phyloP scores from a whole-genome alignment of 345 rosid genomes.

The Nasturtium officinale region DNA sequence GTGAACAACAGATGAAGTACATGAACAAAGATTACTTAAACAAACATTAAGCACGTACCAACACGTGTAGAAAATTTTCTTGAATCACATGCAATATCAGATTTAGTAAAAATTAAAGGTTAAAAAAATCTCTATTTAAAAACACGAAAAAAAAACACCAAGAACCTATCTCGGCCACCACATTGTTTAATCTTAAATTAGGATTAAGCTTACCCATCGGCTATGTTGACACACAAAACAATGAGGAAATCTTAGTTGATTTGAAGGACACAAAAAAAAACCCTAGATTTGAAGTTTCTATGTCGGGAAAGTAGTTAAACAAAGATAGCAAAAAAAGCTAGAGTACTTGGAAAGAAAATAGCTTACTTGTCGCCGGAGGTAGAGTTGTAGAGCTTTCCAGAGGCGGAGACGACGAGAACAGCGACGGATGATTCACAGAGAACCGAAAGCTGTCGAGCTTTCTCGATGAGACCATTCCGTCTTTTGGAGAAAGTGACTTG shows the following conservation, averaged over 20 bases:
- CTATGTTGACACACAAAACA: not conserved
- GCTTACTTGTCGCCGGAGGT: conserved; percentile 51
- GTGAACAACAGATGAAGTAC: conserved; percentile 23
- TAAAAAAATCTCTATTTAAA: conserved; percentile 12
- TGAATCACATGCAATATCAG: conserved; percentile 26
- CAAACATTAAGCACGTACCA: conserved; percentile 23
- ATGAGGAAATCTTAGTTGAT: conserved; percentile 18
- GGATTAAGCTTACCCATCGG: conserved; percentile 10
- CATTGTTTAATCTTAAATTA: conserved; percentile 17
- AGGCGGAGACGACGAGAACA: conserved; percentile 57
- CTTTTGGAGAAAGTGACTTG: conserved; percentile 74
- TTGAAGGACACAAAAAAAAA: conserved; percentile 17
- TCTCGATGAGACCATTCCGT: conserved; percentile 66
- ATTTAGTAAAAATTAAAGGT: not conserved
- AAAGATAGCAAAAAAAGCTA: conserved; percentile 4
- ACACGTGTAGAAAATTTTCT: conserved; percentile 28
- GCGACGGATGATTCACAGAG: conserved; percentile 71
- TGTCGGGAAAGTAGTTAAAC: conserved; percentile 8
- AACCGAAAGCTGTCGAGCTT: conserved; percentile 67
- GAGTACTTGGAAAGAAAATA: conserved; percentile 8
- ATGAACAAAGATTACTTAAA: not conserved
- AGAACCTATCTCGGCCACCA: conserved; percentile 24
- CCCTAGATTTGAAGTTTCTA: conserved; percentile 27
- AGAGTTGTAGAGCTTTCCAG: conserved; percentile 58
- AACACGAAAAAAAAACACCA: conserved; percentile 25